Conservation (phyloP, 2,329 filamentous ascomycete genomes). For the Fusarium pseudograminearum region DNA sequence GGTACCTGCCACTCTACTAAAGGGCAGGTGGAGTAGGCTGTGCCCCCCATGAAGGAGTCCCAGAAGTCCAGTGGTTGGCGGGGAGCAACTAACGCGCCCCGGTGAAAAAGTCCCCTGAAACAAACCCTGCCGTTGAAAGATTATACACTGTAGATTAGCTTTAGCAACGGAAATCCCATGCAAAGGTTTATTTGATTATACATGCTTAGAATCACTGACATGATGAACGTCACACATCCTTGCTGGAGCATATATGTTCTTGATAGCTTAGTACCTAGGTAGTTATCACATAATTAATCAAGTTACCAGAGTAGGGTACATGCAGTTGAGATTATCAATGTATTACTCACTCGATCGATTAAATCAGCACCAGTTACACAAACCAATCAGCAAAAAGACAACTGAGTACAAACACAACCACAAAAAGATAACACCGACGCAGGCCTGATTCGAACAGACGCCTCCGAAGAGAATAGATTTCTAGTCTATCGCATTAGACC, state of each 20-base stretch:
- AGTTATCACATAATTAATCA: background rate
- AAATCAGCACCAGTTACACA: background rate
- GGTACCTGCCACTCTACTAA: background rate
- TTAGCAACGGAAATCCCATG: background rate
- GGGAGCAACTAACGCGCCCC: constrained; percentile 1
- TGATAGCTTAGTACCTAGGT: too few relatives aligned
- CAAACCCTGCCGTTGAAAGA: background rate
- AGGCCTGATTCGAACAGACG: constrained; percentile 39
- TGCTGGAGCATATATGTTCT: background rate
- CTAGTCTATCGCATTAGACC: constrained; percentile 40
- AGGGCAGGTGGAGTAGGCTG: constrained; percentile 5
- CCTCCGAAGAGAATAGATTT: constrained; percentile 39
- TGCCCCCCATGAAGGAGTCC: constrained; percentile 2
- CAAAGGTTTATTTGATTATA: background rate
- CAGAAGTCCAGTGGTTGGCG: constrained; percentile 9
- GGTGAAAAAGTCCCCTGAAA: constrained; percentile 11
- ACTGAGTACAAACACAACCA: fast-evolving
- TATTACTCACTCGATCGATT: background rate
- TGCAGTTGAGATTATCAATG: background rate
- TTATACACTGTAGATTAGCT: background rate
- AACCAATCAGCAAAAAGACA: background rate
- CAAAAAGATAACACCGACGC: constrained; percentile 28
- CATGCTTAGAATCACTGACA: background rate
- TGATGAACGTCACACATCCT: background rate
- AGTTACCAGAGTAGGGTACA: background rate